Conservation (phyloP, 495 filamentous ascomycete genomes). For the Aspergillus baeticus region DNA sequence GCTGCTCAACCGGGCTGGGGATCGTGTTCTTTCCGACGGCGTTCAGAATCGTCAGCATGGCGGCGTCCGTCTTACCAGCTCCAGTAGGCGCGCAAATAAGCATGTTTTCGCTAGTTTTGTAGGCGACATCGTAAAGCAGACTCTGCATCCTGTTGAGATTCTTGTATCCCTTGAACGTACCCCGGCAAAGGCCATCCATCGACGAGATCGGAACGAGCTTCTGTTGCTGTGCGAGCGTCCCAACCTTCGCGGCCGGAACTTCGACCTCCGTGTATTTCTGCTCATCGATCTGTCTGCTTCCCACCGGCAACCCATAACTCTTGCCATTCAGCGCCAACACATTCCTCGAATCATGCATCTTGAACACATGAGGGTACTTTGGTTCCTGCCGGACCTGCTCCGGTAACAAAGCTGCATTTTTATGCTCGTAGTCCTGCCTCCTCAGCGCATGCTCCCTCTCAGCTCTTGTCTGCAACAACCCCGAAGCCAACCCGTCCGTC, state of each 20-base stretch:
- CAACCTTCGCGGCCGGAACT: constrained; percentile 81
- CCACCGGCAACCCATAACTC: constrained; percentile 72
- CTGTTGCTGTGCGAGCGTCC: constrained; percentile 64
- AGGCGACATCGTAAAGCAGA: constrained; percentile 91
- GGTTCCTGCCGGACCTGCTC: constrained; percentile 57
- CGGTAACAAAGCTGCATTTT: constrained; percentile 66
- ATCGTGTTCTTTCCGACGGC: constrained; percentile 79
- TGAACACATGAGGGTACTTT: constrained; percentile 92
- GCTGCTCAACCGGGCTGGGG: constrained; percentile 75
- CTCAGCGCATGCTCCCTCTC: constrained; percentile 76
- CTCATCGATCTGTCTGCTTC: constrained; percentile 59
- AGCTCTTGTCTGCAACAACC: constrained; percentile 66
- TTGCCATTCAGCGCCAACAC: constrained; percentile 70
- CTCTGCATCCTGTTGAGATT: constrained; percentile 97
- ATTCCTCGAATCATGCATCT: constrained; percentile 76
- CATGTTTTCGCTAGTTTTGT: constrained; percentile 97
- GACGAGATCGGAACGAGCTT: constrained; percentile 75
- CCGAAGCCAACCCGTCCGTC: constrained; percentile 49
- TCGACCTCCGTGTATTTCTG: constrained; percentile 83
- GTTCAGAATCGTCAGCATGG: constrained; percentile 93
- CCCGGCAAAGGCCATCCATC: constrained; percentile 84
- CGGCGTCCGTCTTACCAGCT: constrained; percentile 97
- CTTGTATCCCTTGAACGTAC: constrained; percentile 95
- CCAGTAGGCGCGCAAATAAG: constrained; percentile 97
- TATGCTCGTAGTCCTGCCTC: constrained; percentile 77